Percentiles rank a stretch among this genome's conserved stretches.
Conservation (phyloP, 768 basidiomycete species). For the Amanita rubescens region DNA sequence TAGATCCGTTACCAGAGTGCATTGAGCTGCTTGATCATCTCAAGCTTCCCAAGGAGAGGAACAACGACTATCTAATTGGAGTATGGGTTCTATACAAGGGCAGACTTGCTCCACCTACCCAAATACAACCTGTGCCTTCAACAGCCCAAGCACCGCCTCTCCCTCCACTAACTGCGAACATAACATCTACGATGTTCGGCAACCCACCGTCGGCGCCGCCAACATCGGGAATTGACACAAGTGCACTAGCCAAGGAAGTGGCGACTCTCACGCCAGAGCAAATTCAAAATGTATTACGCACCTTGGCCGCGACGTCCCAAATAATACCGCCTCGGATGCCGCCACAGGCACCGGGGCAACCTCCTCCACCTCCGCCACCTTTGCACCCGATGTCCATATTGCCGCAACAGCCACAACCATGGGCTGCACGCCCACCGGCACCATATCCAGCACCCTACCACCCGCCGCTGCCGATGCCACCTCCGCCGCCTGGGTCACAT, state of each 20-base stretch:
- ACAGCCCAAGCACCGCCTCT: constrained; percentile 15
- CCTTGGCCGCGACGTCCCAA: constrained; percentile 36
- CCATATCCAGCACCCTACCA: constrained; percentile 14
- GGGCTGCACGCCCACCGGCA: constrained; percentile 15
- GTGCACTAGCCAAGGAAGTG: constrained; percentile 61
- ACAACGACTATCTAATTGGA: constrained; percentile 63
- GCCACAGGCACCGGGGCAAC: constrained; percentile 12
- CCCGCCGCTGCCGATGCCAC: constrained; percentile 19
- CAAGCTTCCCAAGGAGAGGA: constrained; percentile 55
- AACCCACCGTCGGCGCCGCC: constrained; percentile 10
- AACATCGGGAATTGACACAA: constrained; percentile 14
- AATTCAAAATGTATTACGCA: constrained; percentile 58
- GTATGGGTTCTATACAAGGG: constrained; percentile 85
- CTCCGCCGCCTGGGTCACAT: constrained; percentile 11
- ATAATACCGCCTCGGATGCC: constrained; percentile 17
- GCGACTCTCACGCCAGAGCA: constrained; percentile 72
- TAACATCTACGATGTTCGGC: constrained; percentile 12
- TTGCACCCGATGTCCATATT: constrained; percentile 7
- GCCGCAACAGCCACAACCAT: constrained; percentile 2
- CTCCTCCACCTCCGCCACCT: constrained; percentile 21
- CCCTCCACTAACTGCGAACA: constrained; percentile 13
- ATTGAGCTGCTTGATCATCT: constrained; percentile 78
- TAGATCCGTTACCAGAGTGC: constrained; percentile 71
- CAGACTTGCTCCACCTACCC: constrained; percentile 49
- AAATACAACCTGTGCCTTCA: constrained; percentile 18